Percentiles rank a stretch among this genome's conserved stretches.
These are phyloP conservation scores for Phaeotremella skinneri DNA, from an alignment of 768 basidiomycete species.

Conservation along the genomic window DNA sequence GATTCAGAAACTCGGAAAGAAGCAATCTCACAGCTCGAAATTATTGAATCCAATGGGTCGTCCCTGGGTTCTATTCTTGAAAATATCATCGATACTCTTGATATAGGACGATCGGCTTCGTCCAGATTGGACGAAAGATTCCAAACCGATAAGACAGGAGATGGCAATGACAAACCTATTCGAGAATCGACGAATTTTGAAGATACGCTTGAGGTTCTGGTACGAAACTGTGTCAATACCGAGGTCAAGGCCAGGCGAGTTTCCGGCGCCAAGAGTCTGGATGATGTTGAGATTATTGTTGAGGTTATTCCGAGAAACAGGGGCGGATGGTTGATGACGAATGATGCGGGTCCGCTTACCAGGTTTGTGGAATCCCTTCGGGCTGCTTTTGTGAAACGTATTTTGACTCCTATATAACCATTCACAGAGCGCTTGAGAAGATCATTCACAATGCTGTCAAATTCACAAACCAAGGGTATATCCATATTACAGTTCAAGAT, in stretches of 20 bases:
- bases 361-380: conserved; percentile 19
- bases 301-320: conserved; percentile 44
- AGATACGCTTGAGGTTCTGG: conserved; percentile 30
- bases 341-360: conserved; percentile 36
- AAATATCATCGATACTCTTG: conserved; percentile 48
- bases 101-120: conserved; percentile 29
- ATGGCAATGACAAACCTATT: neutral
- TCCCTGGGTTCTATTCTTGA: conserved; percentile 38
- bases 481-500: conserved; percentile 47
- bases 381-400: neutral
- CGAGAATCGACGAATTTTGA: conserved; percentile 14
- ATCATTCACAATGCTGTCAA: conserved; percentile 47
- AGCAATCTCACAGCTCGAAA: conserved; percentile 34
- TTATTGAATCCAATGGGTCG: conserved; percentile 41
- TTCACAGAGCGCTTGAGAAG: conserved; percentile 35
- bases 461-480: conserved; percentile 42
- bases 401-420: neutral
- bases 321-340: conserved; percentile 39
- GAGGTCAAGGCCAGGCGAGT: conserved; percentile 34
- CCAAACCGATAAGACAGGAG: neutral
- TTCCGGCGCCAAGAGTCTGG: conserved; percentile 27
- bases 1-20: conserved; percentile 29
- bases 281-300: conserved; percentile 44
- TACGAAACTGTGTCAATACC: conserved; percentile 30
- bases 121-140: neutral